A percentile compares a stretch with the other conserved stretches of the same genome.
Evolutionary conservation across 108 stramenopile genomes (phyloP).

Genomic region (Fragilariopsis cylindrus): DNA sequence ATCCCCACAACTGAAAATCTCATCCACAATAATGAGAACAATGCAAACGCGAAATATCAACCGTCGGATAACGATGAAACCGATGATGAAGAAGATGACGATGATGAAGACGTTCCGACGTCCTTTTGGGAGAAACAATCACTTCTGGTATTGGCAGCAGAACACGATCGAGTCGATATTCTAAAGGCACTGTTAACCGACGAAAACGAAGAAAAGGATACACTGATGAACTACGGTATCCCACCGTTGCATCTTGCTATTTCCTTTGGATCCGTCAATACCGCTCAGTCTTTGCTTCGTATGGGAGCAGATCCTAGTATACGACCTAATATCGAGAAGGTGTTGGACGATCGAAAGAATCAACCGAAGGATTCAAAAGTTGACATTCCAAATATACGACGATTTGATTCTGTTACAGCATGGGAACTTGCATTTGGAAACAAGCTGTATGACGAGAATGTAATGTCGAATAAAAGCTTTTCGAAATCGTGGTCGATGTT

Average conservation of each 20-base stretch:
- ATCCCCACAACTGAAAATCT: background rate
- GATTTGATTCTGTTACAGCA: constrained; percentile 63
- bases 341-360: constrained; percentile 24
- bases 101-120: constrained; percentile 54
- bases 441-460: constrained; percentile 27
- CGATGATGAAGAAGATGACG: constrained; percentile 34
- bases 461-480: background rate
- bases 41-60: background rate
- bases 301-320: constrained; percentile 85
- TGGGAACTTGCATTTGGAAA: constrained; percentile 87
- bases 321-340: constrained; percentile 52
- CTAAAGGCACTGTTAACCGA: constrained; percentile 59
- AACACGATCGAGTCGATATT: constrained; percentile 89
- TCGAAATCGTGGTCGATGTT: constrained; percentile 29
- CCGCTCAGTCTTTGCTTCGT: constrained; percentile 72
- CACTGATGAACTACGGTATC: constrained; percentile 40
- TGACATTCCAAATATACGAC: constrained; percentile 40
- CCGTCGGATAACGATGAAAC: background rate
- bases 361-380: constrained; percentile 26
- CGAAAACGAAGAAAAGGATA: constrained; percentile 26
- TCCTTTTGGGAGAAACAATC: constrained; percentile 74
- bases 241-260: constrained; percentile 85
- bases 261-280: constrained; percentile 69
- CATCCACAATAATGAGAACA: constrained; percentile 3
- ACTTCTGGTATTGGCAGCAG: constrained; percentile 76